Evolutionary conservation across 2,329 filamentous ascomycete species (phyloP), one percentile per base, ranked within the genome.

Genomic region (Alternaria metachromatica): DNA sequence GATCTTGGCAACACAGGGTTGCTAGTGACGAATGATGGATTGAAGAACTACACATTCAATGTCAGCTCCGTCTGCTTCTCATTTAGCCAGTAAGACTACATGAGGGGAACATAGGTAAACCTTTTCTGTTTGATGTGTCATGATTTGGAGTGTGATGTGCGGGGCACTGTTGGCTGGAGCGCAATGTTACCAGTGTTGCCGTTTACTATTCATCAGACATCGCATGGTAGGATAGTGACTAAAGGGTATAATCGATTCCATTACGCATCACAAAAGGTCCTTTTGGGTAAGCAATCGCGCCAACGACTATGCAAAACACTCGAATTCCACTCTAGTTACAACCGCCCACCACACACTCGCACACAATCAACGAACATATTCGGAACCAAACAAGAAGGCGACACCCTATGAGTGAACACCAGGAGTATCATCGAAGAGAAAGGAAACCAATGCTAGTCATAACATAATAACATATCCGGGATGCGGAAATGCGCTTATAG

Each of bases 401-500:
- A 53, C 33, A 53, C 28, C 49, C 49, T 53, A 53, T 41, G 49
- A 53, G 21, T 53, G 33, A 53, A 53, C 30, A 53, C 49, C 49
- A 53, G 28, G 49, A 53, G 49, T 41, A 53, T 53, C 49, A 53
- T 53, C 20, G 49, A 33, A 53, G 49, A 53, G 26, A n/a, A 15
- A 60, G 13, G 21, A 49, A 54, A 54, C 48, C 57, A 53, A 51
- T 37, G 28, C 49, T 53, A 53, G 30, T 53, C 49, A 53, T 53
- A 9, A 53, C 69, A 64, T 70, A 70, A 67, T 63, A 60, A 67
- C 69, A 71, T 68, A 55, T 53, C 50, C 57, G n/a, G 30, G 43
- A 15, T 23, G 26, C 12, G 48, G 45, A 46, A 61, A 65, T 57
- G 55, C 51, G 63, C 67, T 73, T 79, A 79, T 53, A 80, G 68